Evolutionary conservation across 1,139 yeast genomes (phyloP).

Genomic region (Debaryomyces fabryi): DNA sequence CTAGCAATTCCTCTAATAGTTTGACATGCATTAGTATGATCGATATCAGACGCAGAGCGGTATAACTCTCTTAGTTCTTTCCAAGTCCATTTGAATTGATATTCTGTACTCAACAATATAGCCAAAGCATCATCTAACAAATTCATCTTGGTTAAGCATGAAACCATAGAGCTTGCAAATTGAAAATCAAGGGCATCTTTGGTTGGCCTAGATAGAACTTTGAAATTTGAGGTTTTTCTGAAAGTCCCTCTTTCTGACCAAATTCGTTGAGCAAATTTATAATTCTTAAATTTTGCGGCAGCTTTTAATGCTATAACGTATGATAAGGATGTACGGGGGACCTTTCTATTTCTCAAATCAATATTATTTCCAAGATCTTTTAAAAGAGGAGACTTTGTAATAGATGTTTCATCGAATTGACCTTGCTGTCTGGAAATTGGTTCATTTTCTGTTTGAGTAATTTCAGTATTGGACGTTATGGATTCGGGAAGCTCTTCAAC

Average conservation of each 20-base stretch:
- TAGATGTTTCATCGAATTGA: conserved; percentile 10
- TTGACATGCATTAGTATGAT: conserved; percentile 43
- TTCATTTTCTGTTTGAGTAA: conserved; percentile 11
- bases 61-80: conserved; percentile 52
- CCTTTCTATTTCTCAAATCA: conserved; percentile 17
- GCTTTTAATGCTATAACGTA: conserved; percentile 70
- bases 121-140: conserved; percentile 70
- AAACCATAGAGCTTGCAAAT: conserved; percentile 69
- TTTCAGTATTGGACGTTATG: conserved; percentile 11
- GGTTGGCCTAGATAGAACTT: conserved; percentile 31
- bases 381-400: conserved; percentile 33
- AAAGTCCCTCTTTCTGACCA: conserved; percentile 81
- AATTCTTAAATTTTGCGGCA: conserved; percentile 56
- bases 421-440: conserved; percentile 12
- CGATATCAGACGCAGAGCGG: conserved; percentile 51
- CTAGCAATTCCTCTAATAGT: conserved; percentile 41
- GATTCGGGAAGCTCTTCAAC: conserved; percentile 27
- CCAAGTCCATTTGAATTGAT: conserved; percentile 75
- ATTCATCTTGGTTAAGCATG: conserved; percentile 52
- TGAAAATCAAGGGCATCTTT: conserved; percentile 61
- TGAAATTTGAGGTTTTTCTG: conserved; percentile 58
- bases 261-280: conserved; percentile 59
- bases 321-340: conserved; percentile 53
- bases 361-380: conserved; percentile 13
- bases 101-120: conserved; percentile 64